These are phyloP conservation scores for Neonectria magnoliae DNA, from an alignment of 2,329 filamentous ascomycete species.

Conservation along the genomic window DNA sequence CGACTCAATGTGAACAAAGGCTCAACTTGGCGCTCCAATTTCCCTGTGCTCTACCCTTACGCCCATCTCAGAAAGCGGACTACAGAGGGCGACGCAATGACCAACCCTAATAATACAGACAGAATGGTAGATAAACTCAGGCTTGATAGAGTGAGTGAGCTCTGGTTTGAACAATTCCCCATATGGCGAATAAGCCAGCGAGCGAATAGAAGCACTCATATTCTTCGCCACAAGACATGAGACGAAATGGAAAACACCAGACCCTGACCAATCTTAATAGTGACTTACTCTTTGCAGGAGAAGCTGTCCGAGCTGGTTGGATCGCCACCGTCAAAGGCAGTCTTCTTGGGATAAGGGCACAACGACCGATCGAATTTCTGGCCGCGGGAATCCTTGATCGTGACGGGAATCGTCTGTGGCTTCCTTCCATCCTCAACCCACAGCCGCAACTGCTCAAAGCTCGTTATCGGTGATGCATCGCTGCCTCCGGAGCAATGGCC, in stretches of 20 bases:
- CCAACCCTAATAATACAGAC: no score
- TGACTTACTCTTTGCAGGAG: neutral
- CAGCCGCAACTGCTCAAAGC: constrained; percentile 37
- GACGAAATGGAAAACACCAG: neutral
- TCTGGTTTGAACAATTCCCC: no score
- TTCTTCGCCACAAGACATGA: no score
- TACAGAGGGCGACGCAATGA: neutral
- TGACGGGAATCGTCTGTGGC: constrained; percentile 31
- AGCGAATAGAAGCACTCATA: no score
- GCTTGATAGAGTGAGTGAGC: no score
- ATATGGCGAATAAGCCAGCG: no score
- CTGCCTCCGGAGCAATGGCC: constrained; percentile 45
- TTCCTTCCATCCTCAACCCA: constrained; percentile 47
- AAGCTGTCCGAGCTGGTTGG: neutral
- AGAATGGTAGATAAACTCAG: no score
- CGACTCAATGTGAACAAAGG: neutral
- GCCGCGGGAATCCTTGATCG: constrained; percentile 9
- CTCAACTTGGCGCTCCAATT: neutral
- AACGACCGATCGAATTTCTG: constrained; percentile 47
- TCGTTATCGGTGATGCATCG: constrained; percentile 30
- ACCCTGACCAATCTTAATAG: neutral
- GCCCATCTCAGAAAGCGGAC: neutral
- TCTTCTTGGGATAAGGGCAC: constrained; percentile 48
- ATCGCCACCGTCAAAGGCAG: constrained; percentile 38
- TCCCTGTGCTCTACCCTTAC: rapidly evolving